These are phyloP conservation scores for Eutrema heterophyllum DNA, from an alignment of 345 rosid genomes.

Conservation along the genomic window DNA sequence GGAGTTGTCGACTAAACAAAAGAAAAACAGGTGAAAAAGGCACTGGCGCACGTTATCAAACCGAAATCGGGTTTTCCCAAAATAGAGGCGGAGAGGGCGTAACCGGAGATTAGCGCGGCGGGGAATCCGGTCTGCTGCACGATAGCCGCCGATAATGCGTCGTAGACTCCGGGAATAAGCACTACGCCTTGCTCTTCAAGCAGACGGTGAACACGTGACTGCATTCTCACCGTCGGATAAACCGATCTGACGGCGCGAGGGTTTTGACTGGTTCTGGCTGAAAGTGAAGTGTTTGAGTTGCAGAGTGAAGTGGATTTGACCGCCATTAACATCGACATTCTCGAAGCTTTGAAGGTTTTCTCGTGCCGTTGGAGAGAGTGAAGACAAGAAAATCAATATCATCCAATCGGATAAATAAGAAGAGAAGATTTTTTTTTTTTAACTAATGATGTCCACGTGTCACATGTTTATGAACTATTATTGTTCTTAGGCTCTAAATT, in stretches of 20 bases:
- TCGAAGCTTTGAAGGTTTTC: neutral
- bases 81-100: slow-evolving; percentile 45
- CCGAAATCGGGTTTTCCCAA: slow-evolving; percentile 55
- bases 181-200: slow-evolving; percentile 46
- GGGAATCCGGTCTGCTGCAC: slow-evolving; percentile 44
- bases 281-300: neutral
- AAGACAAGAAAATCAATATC: neutral
- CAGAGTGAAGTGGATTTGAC: slow-evolving; percentile 20
- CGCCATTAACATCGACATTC: slow-evolving; percentile 24
- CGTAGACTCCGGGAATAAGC: slow-evolving; percentile 51
- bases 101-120: slow-evolving; percentile 50
- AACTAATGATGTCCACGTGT: neutral
- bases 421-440: neutral
- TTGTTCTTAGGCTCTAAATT: neutral
- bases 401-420: neutral
- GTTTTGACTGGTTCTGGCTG: neutral
- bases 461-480: neutral
- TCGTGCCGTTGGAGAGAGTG: neutral
- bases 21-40: neutral
- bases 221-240: slow-evolving; percentile 43
- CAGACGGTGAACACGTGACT: slow-evolving; percentile 41
- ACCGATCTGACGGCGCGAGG: slow-evolving; percentile 13
- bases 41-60: slow-evolving; percentile 36
- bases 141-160: slow-evolving; percentile 48
- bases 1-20: neutral